Base-by-base conservation (phyloP, 208 protist genomes). In the Wallacemonas collosoma region DNA sequence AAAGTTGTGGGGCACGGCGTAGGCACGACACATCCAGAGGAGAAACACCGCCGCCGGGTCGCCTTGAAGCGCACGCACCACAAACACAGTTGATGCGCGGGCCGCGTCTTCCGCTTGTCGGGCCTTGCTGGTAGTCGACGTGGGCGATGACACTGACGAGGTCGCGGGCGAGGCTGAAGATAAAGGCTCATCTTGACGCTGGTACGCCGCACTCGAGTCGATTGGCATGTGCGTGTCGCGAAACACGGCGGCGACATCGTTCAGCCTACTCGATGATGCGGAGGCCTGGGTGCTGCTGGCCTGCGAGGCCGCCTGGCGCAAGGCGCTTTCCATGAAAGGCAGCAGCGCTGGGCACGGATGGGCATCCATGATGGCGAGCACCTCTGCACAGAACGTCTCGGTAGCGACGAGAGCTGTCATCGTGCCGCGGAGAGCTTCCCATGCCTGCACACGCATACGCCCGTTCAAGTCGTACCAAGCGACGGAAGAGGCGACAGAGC, bases 21-120 rank as follows among this genome's bases (percentile, higher is more conserved):
- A 86, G 8, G 89, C 81, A 7, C 89, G 80, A 57, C 89, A 93
- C 41, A 94, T 60, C 89, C 89, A 94, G 36, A 93, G 68, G 40
- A 94, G 76, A 5, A 87, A 82, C 58, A 93, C 71, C 26, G 85
- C 87, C 1, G 81, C 83, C 8, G 89, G 89, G 55, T 94, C 89
- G 35, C 77, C 77, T 55, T 90, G 76, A 54, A 84, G 72, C 11
- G 87, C 85, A 54, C 79, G 76, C 35, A 94, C 70, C 39, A 80
- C 74, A 43, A 94, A 83, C 15, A 83, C 72, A 11, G 70, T 38
- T 17, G 61, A 67, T 45, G 58, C 61, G 6, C 45, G 9, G 53
- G 53, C 53, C 9, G 14, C 53, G 53, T 57, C 17, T 35, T 6
- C 53, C 9, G 11, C 26, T 57, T 57, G 9, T 50, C 12, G 45